Evolutionary conservation across 2,329 filamentous ascomycete species (phyloP).

Genomic region (Aspergillus fumigatus): DNA sequence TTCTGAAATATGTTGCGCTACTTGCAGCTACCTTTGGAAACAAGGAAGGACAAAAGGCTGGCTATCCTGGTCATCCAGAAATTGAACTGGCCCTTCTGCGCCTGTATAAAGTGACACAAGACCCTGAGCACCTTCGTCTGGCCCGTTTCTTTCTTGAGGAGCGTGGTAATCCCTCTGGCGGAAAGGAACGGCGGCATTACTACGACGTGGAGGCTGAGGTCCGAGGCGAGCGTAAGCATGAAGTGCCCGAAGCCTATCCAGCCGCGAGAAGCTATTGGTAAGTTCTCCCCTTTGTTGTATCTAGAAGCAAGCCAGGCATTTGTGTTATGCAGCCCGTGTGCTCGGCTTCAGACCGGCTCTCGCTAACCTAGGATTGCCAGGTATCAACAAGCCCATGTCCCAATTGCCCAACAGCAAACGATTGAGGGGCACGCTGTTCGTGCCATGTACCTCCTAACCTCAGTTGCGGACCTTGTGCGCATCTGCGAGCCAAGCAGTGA

Average conservation of each 20-base stretch:
- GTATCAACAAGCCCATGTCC: constrained; percentile 55
- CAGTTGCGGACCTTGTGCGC: constrained; percentile 52
- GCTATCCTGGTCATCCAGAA: constrained; percentile 59
- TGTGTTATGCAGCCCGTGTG: neutral
- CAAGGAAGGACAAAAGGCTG: constrained; percentile 47
- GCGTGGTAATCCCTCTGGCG: constrained; percentile 46
- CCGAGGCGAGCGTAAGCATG: constrained; percentile 41
- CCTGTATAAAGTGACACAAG: constrained; percentile 39
- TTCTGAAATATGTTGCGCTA: constrained; percentile 53
- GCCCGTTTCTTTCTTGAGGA: constrained; percentile 56
- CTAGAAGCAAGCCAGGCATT: neutral
- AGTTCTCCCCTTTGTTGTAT: neutral
- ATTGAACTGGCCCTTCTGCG: constrained; percentile 49
- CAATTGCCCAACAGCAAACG: constrained; percentile 50
- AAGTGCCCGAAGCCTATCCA: constrained; percentile 47
- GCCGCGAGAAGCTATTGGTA: constrained; percentile 38
- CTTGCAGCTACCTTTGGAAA: constrained; percentile 52
- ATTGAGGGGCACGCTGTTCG: constrained; percentile 59
- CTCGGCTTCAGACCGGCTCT: neutral
- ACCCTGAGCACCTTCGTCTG: constrained; percentile 41
- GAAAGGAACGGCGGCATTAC: constrained; percentile 47
- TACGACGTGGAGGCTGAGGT: constrained; percentile 52
- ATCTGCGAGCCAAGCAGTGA: constrained; percentile 15
- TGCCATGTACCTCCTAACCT: constrained; percentile 58
- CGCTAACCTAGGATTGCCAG: constrained; percentile 5